Evolutionary conservation across 768 basidiomycete genomes (phyloP), one percentile per base, ranked within the genome.

Genomic region (Boletus edulis): DNA sequence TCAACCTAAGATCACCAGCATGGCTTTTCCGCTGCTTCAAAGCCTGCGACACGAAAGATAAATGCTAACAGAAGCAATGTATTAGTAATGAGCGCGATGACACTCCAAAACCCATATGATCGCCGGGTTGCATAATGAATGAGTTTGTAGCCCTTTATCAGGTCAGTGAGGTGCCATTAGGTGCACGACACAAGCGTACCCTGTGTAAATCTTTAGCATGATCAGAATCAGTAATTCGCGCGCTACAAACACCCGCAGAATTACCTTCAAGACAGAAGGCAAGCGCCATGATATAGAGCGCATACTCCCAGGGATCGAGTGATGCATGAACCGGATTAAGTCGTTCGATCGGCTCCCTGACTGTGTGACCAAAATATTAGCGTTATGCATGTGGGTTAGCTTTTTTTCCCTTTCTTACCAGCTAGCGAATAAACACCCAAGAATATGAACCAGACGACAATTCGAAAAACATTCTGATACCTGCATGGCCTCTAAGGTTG

Each of bases 401-500:
- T 5, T 44, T 22, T 24, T 9, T 10, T n/a, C 40, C 10, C 14
- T 29, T 14, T 63, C 79, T 53, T 41, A 89, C 90, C 91, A 46
- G 91, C 90, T 75, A 88, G 88, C 3, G 91, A 93, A 67, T 94
- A 95, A 4, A 84, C 81, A 18, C 80, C 75, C 34, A 96, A 79
- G 72, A 93, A 89, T 62, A 88, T 76, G 22, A 91, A 65, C 91
- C 89, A 94, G 34, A 92, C 76, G 7, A 78, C 51, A 49, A 93
- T 84, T 43, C 91, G 84, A 65, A 94, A 86, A 48, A 85, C 77
- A 60, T 92, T 94, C 67, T 95, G 94, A 68, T 95, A 95, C 50
- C 91, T 87, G 49, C 10, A 22, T 6, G 49, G 18, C 46, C 0
- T 20, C 37, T 49, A 46, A 54, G 37, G 12, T 24, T 8, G 29